Evolutionary conservation across 331 rosid genomes (phyloP).

Genomic region (Quercus phellos): DNA sequence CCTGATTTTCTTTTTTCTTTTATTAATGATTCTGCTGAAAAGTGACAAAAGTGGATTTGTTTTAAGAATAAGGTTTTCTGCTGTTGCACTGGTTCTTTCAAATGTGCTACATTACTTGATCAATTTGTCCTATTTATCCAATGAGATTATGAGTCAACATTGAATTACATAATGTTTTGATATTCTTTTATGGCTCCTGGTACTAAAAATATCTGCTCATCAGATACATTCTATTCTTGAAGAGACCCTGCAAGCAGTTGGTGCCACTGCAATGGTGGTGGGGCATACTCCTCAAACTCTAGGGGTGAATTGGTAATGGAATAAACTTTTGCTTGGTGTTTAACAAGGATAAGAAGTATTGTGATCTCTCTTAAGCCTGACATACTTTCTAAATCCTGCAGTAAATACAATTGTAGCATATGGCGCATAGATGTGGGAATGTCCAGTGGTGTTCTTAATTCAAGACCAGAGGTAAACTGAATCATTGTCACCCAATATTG

Average conservation of each 20-base stretch:
- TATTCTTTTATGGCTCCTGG: conserved; percentile 16
- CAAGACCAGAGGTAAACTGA: conserved; percentile 80
- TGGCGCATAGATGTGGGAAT: conserved; percentile 98
- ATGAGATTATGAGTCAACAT: neutral
- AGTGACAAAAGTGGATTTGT: neutral
- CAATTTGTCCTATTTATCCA: neutral
- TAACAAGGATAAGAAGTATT: neutral
- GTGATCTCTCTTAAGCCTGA: neutral
- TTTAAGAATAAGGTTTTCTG: neutral
- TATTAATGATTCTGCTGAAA: neutral
- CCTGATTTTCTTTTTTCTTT: neutral
- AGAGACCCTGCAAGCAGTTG: conserved; percentile 78
- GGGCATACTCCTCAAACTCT: conserved; percentile 94
- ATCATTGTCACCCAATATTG: neutral
- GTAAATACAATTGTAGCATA: conserved; percentile 85
- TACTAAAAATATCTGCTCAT: conserved; percentile 13
- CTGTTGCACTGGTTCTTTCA: neutral
- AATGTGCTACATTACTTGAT: neutral
- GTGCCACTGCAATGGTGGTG: conserved; percentile 90
- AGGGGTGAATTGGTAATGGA: conserved; percentile 76
- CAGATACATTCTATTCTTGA: conserved; percentile 70
- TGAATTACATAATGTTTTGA: neutral
- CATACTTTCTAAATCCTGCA: conserved; percentile 31
- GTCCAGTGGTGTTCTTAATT: conserved; percentile 91
- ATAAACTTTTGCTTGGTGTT: neutral